Percentiles rank a stretch among this genome's conserved stretches.
These are phyloP conservation scores for Tetragonia tetragonoides DNA, from an alignment of 148 eudicot species.

Conservation along the genomic window DNA sequence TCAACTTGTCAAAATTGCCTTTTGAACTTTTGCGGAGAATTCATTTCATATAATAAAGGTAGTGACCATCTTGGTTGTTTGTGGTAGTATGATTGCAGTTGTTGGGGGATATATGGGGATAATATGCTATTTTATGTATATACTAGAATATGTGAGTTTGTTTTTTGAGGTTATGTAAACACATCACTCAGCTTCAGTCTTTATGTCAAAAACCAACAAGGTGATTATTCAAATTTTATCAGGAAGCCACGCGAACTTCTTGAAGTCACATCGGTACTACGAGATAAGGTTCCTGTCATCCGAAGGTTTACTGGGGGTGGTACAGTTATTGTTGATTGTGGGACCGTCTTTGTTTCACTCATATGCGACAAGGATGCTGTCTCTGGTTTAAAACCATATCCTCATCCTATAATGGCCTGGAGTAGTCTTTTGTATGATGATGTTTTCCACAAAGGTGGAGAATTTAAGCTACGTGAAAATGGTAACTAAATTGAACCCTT, in stretches of 20 bases:
- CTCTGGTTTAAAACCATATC: slow-evolving; percentile 73
- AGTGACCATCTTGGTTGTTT: background rate
- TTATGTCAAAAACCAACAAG: background rate
- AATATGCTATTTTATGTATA: no score
- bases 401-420: slow-evolving; percentile 90
- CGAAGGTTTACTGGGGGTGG: slow-evolving; percentile 92
- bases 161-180: background rate
- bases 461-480: slow-evolving; percentile 76
- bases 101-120: no score
- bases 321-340: slow-evolving; percentile 83
- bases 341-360: slow-evolving; percentile 76
- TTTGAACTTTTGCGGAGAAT: no score
- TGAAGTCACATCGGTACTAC: slow-evolving; percentile 56
- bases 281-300: slow-evolving; percentile 73
- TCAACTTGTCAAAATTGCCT: background rate
- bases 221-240: slow-evolving; percentile 9
- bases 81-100: no score
- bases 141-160: background rate
- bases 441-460: slow-evolving; percentile 62
- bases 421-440: slow-evolving; percentile 65
- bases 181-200: background rate
- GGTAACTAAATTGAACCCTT: slow-evolving; percentile 39
- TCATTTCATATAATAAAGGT: no score
- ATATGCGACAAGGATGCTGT: slow-evolving; percentile 86
- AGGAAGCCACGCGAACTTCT: slow-evolving; percentile 89